Base-by-base conservation (phyloP, 2,329 filamentous ascomycete genomes). In the Phialocephala subalpina region DNA sequence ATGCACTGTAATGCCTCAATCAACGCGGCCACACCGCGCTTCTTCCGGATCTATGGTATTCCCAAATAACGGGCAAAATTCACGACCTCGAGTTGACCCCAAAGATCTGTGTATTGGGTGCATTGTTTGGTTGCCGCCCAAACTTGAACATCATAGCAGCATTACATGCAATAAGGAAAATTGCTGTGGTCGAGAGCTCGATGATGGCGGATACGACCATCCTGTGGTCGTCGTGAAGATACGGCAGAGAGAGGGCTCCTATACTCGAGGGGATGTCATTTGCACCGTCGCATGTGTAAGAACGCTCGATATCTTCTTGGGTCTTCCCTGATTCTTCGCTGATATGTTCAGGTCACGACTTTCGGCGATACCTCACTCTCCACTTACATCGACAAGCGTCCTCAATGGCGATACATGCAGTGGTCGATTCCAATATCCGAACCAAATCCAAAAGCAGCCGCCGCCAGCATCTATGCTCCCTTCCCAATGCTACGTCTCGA, bases 241-340 rank as follows among this genome's bases (percentile, higher is more conserved):
- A 5, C 40, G 40, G 5, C 69, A 69, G 36, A 64, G 35, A 25
- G 62, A 64, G 27, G 63, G 65, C 7, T 69, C 67, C 3, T 33
- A 36, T 36, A 36, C 60, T 33, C 14, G 47, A n/a, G 70, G 69
- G 18, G 68, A 71, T 35, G n/a, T 70, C 11, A 58, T 72, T 12
- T 72, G 70, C 42, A 66, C 64, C 45, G 64, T 72, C 18, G 67
- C 64, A 33, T 64, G 53, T 27, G 70, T 72, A 63, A 49, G 65
- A 25, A 22, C 20, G 11, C 29, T 33, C 29, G 9, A 33, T 33
- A 33, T 33, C 29, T 33, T 49, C 20, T 25, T 25, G 11, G 16
- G 14, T 42, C 4, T 42, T 16, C n/a, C 16, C 16, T 18, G 40
- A n/a, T 5, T n/a, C 49, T 62, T 20, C n/a, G 40, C 40, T 42